Evolutionary conservation across 805 yeast genomes (phyloP).

Genomic region (Saturnispora besseyi): DNA sequence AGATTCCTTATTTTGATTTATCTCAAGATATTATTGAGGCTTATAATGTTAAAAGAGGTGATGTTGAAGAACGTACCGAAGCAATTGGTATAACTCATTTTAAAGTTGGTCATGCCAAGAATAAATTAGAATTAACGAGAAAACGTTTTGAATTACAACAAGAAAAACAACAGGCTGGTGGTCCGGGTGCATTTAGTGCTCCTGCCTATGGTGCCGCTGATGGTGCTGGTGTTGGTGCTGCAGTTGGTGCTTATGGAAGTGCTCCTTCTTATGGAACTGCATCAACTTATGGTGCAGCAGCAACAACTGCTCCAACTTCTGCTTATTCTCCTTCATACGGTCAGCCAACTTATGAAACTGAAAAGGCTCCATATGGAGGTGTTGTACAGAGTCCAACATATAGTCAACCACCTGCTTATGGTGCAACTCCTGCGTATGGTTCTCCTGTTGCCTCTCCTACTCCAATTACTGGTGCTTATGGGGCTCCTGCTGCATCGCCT

Average conservation of each 20-base stretch:
- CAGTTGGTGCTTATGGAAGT: constrained; percentile 16
- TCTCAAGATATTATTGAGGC: constrained; percentile 76
- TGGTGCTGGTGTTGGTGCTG: constrained; percentile 22
- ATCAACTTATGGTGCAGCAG: too few relatives aligned
- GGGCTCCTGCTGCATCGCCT: background rate
- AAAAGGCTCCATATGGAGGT: constrained; percentile 1
- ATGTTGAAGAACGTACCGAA: constrained; percentile 83
- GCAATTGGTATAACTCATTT: constrained; percentile 85
- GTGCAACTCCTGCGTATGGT: constrained; percentile 1
- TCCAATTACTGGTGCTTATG: background rate
- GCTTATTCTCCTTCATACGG: constrained; percentile 22
- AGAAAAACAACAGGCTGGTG: constrained; percentile 32
- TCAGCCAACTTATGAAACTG: constrained; percentile 19
- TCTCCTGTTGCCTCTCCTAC: constrained; percentile 18
- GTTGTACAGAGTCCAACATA: constrained; percentile 21
- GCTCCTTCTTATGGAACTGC: constrained; percentile 20
- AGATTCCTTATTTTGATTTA: constrained; percentile 92
- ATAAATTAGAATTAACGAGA: constrained; percentile 74
- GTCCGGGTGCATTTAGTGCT: constrained; percentile 12
- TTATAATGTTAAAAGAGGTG: constrained; percentile 74
- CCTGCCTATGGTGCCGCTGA: constrained; percentile 27
- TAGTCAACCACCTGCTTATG: constrained; percentile 14
- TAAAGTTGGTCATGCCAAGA: constrained; percentile 79
- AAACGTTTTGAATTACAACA: constrained; percentile 52
- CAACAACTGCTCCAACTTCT: background rate